Percentiles rank a stretch among this genome's conserved stretches.
Conservation (phyloP, 1,139 yeast species). For the Suhomyces maxii region DNA sequence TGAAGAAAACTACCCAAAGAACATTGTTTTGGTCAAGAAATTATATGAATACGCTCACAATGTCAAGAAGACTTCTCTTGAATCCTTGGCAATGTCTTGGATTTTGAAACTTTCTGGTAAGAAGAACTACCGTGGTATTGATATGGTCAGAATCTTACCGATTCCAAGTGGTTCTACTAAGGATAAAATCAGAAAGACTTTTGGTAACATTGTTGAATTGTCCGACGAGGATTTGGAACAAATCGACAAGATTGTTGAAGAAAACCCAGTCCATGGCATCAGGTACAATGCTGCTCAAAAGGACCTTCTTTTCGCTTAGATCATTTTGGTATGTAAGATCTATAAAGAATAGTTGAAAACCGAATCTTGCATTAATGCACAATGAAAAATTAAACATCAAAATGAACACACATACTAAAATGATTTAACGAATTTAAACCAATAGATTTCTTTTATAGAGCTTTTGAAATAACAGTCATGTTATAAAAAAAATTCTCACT, state of each 20-base stretch:
- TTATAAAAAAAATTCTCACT: too few species aligned
- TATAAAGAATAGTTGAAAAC: too few species aligned
- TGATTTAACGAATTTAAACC: too few species aligned
- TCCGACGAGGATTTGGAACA: constrained; percentile 53
- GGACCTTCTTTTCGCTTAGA: too few species aligned
- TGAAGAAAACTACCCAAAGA: constrained; percentile 55
- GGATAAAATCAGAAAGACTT: constrained; percentile 62
- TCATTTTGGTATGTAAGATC: too few species aligned
- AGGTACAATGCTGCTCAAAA: constrained; percentile 38
- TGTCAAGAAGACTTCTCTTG: constrained; percentile 47
- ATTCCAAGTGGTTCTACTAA: constrained; percentile 73
- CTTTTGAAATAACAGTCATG: too few species aligned
- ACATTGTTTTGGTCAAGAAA: constrained; percentile 45
- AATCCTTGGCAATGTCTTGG: constrained; percentile 78
- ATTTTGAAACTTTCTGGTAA: constrained; percentile 39
- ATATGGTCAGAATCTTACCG: constrained; percentile 58
- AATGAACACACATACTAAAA: too few species aligned
- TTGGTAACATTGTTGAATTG: constrained; percentile 43
- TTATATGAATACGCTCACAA: constrained; percentile 51
- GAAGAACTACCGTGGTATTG: constrained; percentile 30
- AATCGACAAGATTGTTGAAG: constrained; percentile 44
- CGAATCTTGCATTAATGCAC: too few species aligned
- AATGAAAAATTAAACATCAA: too few species aligned
- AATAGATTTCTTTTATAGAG: too few species aligned
- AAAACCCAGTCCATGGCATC: constrained; percentile 45